A percentile compares a stretch with the other conserved stretches of the same genome.
Evolutionary conservation across 306 rosid genomes (phyloP).

Genomic region (Acacia melanoxylon): DNA sequence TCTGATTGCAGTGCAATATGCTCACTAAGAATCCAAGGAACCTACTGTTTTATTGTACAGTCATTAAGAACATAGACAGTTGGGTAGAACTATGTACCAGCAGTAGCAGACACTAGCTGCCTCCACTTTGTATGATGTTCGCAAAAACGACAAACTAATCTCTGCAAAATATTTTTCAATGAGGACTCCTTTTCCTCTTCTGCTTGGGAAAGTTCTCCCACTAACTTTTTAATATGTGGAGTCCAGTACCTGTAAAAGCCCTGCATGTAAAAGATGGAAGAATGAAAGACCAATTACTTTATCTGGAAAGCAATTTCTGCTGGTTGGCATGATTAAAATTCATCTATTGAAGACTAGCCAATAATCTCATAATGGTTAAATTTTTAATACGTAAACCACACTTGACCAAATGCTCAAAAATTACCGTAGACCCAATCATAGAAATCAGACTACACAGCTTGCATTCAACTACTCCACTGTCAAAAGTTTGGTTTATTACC

Average conservation of each 20-base stretch:
- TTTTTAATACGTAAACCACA: background rate
- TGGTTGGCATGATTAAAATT: background rate
- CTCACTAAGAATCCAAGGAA: background rate
- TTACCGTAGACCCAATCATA: background rate
- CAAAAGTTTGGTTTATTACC: conserved; percentile 41
- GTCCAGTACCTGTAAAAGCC: conserved; percentile 93
- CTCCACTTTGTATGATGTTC: conserved; percentile 83
- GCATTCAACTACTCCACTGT: conserved; percentile 21
- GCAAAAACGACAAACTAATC: conserved; percentile 71
- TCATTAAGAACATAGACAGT: conserved; percentile 22
- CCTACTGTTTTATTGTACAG: conserved; percentile 9
- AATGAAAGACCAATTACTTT: conserved; percentile 13
- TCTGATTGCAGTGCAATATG: conserved; percentile 4
- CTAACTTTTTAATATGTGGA: conserved; percentile 62
- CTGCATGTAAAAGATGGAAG: conserved; percentile 53
- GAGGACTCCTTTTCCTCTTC: conserved; percentile 74
- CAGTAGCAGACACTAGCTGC: conserved; percentile 75
- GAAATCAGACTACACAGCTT: background rate
- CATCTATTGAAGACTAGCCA: conserved; percentile 6
- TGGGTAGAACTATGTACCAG: conserved; percentile 51
- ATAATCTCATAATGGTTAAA: conserved; percentile 3
- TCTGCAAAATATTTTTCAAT: conserved; percentile 76
- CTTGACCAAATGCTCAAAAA: background rate
- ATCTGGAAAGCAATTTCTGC: background rate
- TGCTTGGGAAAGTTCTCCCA: conserved; percentile 73